phyloP scores from a whole-genome alignment of 108 stramenopile genomes.

The Schizochytrium sp. region DNA sequence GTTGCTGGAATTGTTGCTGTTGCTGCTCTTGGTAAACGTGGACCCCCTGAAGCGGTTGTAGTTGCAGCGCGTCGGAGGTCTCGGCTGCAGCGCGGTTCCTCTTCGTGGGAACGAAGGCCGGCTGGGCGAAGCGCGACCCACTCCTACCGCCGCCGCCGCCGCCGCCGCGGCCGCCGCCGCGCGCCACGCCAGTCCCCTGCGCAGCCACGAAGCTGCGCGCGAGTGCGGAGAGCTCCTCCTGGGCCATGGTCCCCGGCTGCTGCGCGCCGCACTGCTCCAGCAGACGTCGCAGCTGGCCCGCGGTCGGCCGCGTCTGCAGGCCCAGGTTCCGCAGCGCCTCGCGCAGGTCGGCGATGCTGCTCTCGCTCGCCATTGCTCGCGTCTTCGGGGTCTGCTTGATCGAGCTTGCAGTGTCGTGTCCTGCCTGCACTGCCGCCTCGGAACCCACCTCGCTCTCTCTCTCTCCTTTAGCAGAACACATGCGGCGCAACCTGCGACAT shows the following conservation, averaged over 20 bases:
- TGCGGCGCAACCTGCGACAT: too few species aligned
- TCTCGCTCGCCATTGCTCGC: too few species aligned
- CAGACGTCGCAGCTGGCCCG: not conserved
- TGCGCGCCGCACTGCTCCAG: not conserved
- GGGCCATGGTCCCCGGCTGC: not conserved
- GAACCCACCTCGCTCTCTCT: too few species aligned
- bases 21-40: not conserved
- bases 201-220: not conserved
- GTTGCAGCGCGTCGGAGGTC: not conserved
- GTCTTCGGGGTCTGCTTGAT: too few species aligned
- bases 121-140: too few species aligned
- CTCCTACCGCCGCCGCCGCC: too few species aligned
- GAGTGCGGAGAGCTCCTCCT: not conserved
- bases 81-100: not conserved
- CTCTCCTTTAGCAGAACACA: too few species aligned
- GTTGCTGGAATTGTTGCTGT: not conserved
- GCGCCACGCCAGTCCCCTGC: not conserved
- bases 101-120: not conserved
- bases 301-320: not conserved
- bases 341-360: not conserved
- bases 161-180: not conserved
- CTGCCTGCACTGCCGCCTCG: too few species aligned
- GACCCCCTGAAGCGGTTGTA: not conserved
- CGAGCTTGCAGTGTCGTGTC: too few species aligned
- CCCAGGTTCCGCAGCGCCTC: not conserved